Conservation (phyloP, 805 yeast genomes). For the Isabelozyma gotoi region DNA sequence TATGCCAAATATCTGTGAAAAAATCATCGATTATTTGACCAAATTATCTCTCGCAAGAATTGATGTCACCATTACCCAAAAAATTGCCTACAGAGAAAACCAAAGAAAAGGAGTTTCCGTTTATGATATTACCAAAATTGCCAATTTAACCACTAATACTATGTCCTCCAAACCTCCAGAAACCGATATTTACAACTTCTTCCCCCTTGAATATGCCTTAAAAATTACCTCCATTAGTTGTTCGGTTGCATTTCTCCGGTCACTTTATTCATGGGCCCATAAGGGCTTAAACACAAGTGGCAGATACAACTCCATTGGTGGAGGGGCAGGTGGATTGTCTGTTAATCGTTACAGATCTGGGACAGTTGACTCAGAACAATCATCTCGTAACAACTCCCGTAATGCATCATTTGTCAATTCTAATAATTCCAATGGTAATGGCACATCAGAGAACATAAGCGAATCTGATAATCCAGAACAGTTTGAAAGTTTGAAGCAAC, state of each 20-base stretch:
- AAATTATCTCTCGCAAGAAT: constrained; percentile 68
- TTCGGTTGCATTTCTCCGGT: constrained; percentile 76
- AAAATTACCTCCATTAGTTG: constrained; percentile 80
- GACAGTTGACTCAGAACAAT: constrained; percentile 28
- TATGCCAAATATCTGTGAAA: constrained; percentile 83
- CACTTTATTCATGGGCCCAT: constrained; percentile 86
- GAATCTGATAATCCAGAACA: constrained; percentile 74
- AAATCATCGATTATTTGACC: constrained; percentile 74
- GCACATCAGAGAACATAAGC: constrained; percentile 4
- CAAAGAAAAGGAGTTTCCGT: constrained; percentile 60
- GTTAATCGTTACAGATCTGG: constrained; percentile 25
- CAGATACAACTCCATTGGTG: constrained; percentile 3
- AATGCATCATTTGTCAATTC: constrained; percentile 17
- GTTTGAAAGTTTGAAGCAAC: constrained; percentile 79
- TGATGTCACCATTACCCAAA: constrained; percentile 70
- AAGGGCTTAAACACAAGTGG: constrained; percentile 34
- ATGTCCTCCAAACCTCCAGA: constrained; percentile 56
- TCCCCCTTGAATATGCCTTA: constrained; percentile 80
- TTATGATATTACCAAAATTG: constrained; percentile 70
- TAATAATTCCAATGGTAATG: constrained; percentile 14
- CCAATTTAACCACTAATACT: constrained; percentile 71
- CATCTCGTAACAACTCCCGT: constrained; percentile 24
- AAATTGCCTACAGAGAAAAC: constrained; percentile 43
- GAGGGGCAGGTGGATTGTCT: constrained; percentile 11
- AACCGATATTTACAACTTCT: constrained; percentile 50